Percentiles rank a stretch among this genome's conserved stretches.
These are phyloP conservation scores for Lonicera japonica DNA, from an alignment of 129 eudicot species.

Conservation along the genomic window DNA sequence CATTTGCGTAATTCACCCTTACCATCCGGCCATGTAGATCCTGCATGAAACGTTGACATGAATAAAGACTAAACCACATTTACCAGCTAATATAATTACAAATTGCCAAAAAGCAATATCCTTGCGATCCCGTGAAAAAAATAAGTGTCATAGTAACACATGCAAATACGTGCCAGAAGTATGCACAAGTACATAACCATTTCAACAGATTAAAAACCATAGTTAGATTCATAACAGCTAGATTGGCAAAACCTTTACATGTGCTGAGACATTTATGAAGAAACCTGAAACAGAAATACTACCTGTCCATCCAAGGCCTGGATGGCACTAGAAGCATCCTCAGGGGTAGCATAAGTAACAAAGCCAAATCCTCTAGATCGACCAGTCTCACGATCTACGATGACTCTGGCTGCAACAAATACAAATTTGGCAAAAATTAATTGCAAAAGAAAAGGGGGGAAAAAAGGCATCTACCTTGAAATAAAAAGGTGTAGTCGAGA, in stretches of 20 bases:
- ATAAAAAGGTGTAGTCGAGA: too few relatives aligned
- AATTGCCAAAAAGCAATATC: neutral
- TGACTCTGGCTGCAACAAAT: constrained; percentile 62
- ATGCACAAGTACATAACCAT: neutral
- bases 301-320: constrained; percentile 88
- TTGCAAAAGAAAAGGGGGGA: too few relatives aligned
- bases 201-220: neutral
- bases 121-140: too few relatives aligned
- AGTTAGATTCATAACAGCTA: neutral
- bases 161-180: too few relatives aligned
- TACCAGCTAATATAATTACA: neutral
- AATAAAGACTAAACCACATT: neutral
- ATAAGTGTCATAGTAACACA: too few relatives aligned
- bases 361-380: constrained; percentile 95
- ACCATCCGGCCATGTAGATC: constrained; percentile 76
- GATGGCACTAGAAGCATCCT: constrained; percentile 85
- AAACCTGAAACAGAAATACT: neutral
- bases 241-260: neutral
- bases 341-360: constrained; percentile 47
- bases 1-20: constrained; percentile 64
- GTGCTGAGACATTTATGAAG: neutral
- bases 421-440: neutral
- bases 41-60: constrained; percentile 26
- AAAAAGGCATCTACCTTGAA: too few relatives aligned
- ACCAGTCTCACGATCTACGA: constrained; percentile 69